Conservation (phyloP, 2,329 filamentous ascomycete genomes). For the Fusarium oxysporum region DNA sequence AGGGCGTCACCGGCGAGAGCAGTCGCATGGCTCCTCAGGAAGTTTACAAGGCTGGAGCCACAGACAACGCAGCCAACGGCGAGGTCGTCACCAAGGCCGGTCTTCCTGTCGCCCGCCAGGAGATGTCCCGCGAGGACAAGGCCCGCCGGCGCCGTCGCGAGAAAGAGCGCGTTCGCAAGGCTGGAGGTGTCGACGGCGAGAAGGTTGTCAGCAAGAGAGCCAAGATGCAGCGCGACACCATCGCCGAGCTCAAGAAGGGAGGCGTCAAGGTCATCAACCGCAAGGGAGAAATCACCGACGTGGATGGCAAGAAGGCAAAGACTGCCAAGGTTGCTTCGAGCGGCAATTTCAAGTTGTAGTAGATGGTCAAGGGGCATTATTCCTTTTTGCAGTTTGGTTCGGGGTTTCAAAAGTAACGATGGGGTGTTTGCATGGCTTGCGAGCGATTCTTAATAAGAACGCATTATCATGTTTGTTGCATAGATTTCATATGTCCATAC, state of each 20-base stretch:
- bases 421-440: slow-evolving; percentile 35
- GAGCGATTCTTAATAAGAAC: slow-evolving; percentile 41
- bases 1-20: slow-evolving; percentile 74
- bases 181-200: slow-evolving; percentile 60
- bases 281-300: slow-evolving; percentile 85
- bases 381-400: slow-evolving; percentile 20
- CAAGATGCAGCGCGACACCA: slow-evolving; percentile 59
- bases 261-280: slow-evolving; percentile 93
- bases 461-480: slow-evolving; percentile 31
- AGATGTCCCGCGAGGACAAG: slow-evolving; percentile 91
- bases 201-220: slow-evolving; percentile 69
- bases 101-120: slow-evolving; percentile 80
- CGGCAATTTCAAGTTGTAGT: slow-evolving; percentile 73
- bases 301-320: slow-evolving; percentile 82
- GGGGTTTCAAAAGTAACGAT: slow-evolving; percentile 21
- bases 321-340: slow-evolving; percentile 63
- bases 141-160: slow-evolving; percentile 78
- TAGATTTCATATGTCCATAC: slow-evolving; percentile 15
- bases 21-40: slow-evolving; percentile 93
- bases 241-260: slow-evolving; percentile 81
- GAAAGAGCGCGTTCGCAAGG: slow-evolving; percentile 86
- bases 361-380: slow-evolving; percentile 30
- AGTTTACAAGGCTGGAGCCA: slow-evolving; percentile 81
- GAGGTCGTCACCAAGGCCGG: slow-evolving; percentile 85
- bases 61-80: slow-evolving; percentile 70